These are phyloP conservation scores for Ceratocystis variospora DNA, from an alignment of 2,329 filamentous ascomycete genomes.

Conservation along the genomic window DNA sequence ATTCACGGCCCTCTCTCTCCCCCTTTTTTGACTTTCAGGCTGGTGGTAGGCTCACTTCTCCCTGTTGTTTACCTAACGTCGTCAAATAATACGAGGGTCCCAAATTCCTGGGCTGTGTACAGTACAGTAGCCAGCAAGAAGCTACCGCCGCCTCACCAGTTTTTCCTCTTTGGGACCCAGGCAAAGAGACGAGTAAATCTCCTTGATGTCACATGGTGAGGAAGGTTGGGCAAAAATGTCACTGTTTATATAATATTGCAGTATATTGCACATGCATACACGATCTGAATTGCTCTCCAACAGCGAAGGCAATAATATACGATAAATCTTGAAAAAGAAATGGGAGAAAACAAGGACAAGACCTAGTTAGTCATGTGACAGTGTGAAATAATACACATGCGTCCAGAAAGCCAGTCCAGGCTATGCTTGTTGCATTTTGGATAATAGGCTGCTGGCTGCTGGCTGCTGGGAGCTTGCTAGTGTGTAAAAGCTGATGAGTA, in stretches of 20 bases:
- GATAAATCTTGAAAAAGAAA: neutral
- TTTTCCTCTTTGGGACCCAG: neutral
- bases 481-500: neutral
- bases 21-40: neutral
- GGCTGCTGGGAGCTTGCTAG: neutral
- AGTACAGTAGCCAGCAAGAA: neutral
- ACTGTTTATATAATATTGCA: neutral
- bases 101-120: neutral
- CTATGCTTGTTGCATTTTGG: neutral
- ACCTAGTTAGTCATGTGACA: neutral
- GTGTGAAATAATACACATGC: neutral
- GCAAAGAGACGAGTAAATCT: neutral
- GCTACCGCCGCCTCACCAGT: neutral
- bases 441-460: neutral
- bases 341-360: neutral
- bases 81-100: neutral
- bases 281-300: neutral
- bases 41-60: neutral
- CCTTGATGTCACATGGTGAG: conserved; percentile 3
- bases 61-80: neutral
- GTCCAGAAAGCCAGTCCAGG: neutral
- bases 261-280: neutral
- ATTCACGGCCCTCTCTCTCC: neutral
- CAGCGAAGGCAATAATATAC: neutral
- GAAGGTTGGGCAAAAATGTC: neutral